Evolutionary conservation across 306 rosid genomes (phyloP).

Genomic region (Pyrus betulifolia): DNA sequence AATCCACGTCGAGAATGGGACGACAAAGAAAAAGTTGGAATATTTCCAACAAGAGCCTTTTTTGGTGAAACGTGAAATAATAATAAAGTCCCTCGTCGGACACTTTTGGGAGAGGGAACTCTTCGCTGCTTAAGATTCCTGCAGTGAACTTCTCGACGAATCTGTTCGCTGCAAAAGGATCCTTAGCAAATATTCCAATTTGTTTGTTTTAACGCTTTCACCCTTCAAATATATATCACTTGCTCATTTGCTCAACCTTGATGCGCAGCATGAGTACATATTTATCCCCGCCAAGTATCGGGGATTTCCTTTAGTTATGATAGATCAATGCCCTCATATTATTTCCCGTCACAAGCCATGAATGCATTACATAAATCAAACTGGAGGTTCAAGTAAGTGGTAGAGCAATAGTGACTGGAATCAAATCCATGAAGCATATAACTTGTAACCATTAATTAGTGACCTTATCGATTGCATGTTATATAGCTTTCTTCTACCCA

Average conservation of each 20-base stretch:
- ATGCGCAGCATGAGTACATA: not conserved
- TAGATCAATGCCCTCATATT: not conserved
- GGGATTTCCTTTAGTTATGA: not conserved
- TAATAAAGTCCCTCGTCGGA: too few relatives aligned
- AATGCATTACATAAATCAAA: not conserved
- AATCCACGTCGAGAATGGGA: too few relatives aligned
- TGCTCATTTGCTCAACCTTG: not conserved
- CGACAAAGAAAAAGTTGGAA: too few relatives aligned
- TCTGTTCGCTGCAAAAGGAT: too few relatives aligned
- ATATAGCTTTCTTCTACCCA: conserved; percentile 86
- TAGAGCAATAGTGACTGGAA: not conserved
- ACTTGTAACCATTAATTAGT: not conserved
- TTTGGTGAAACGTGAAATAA: too few relatives aligned
- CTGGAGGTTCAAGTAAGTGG: too few relatives aligned
- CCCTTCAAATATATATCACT: not conserved
- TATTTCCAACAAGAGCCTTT: too few relatives aligned
- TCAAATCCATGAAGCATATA: not conserved
- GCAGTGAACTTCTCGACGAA: too few relatives aligned
- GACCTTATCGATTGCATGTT: conserved; percentile 2
- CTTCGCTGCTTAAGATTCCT: too few relatives aligned
- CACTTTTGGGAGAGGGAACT: too few relatives aligned
- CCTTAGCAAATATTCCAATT: too few relatives aligned
- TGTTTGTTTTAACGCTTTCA: not conserved
- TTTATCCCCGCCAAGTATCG: not conserved
- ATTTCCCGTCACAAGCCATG: not conserved